Percentiles rank a stretch among this genome's conserved stretches.
These are phyloP conservation scores for Erysimum cheiri DNA, from an alignment of 441 rosid genomes.

Conservation along the genomic window DNA sequence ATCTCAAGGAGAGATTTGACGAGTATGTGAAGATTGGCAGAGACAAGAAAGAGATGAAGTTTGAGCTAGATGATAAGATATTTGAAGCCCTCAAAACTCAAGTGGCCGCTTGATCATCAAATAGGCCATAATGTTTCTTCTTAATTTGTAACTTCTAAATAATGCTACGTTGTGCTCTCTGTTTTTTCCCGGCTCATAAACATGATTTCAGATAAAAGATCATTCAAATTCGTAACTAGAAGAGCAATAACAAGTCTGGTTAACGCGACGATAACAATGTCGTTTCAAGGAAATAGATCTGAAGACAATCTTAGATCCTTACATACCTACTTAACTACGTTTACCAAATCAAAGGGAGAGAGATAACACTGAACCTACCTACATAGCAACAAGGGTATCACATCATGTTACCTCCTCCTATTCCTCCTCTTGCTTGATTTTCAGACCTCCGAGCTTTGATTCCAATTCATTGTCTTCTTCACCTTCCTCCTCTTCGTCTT, in stretches of 20 bases:
- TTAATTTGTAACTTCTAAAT: conserved; percentile 22
- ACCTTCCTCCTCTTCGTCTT: conserved; percentile 55
- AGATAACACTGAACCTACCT: conserved; percentile 30
- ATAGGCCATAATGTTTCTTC: conserved; percentile 1
- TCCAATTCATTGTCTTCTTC: conserved; percentile 70
- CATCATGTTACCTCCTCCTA: conserved; percentile 39
- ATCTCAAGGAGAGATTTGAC: conserved; percentile 78
- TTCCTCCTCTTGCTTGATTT: conserved; percentile 56
- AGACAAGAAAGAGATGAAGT: conserved; percentile 78
- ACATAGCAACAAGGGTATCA: conserved; percentile 24
- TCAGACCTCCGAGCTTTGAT: conserved; percentile 69
- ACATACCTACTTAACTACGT: conserved; percentile 28
- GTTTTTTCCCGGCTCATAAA: conserved; percentile 5
- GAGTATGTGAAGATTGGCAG: conserved; percentile 84
- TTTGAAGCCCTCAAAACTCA: conserved; percentile 78
- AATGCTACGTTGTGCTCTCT: conserved; percentile 13
- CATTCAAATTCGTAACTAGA: conserved; percentile 20
- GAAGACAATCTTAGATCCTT: conserved; percentile 22
- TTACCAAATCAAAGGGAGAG: conserved; percentile 21
- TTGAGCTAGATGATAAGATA: conserved; percentile 83
- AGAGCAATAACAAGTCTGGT: conserved; percentile 13
- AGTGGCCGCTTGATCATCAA: conserved; percentile 53
- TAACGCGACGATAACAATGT: conserved; percentile 1
- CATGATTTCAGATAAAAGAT: conserved; percentile 29
- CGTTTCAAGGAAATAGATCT: conserved; percentile 18